A percentile compares a stretch with the other conserved stretches of the same genome.
Conservation (phyloP, 192 early-diverging fungal species). For the Podila minutissima region DNA sequence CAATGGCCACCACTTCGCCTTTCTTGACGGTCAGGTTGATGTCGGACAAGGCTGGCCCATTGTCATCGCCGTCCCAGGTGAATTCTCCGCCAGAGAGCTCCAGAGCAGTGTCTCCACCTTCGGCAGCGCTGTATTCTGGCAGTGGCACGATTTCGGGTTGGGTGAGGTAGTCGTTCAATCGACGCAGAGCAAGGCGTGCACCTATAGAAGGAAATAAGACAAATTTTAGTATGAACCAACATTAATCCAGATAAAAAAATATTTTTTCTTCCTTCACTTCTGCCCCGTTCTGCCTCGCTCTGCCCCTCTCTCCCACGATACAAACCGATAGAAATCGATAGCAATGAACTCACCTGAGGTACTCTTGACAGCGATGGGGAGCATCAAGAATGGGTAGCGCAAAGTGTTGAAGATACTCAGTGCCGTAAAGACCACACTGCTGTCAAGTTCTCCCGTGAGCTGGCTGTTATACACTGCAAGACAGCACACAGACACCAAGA, state of each 20-base stretch:
- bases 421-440: constrained; percentile 55
- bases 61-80: constrained; percentile 67
- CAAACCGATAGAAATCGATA: background rate
- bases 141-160: constrained; percentile 63
- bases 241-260: background rate
- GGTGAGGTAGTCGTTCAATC: constrained; percentile 23
- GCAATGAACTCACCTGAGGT: constrained; percentile 17
- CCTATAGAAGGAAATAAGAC: constrained; percentile 51
- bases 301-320: too few relatives aligned
- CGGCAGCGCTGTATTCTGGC: constrained; percentile 5
- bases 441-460: constrained; percentile 22
- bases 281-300: too few relatives aligned
- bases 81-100: constrained; percentile 38
- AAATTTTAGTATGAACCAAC: constrained; percentile 28
- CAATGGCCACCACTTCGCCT: constrained; percentile 75
- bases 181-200: constrained; percentile 22
- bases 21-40: constrained; percentile 42
- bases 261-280: too few relatives aligned
- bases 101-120: constrained; percentile 42
- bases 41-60: constrained; percentile 55
- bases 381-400: constrained; percentile 54
- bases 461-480: constrained; percentile 42
- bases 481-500: constrained; percentile 47
- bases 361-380: constrained; percentile 54
- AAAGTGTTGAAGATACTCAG: constrained; percentile 61